Evolutionary conservation across 306 rosid species (phyloP).

Genomic region (Betula pendula): DNA sequence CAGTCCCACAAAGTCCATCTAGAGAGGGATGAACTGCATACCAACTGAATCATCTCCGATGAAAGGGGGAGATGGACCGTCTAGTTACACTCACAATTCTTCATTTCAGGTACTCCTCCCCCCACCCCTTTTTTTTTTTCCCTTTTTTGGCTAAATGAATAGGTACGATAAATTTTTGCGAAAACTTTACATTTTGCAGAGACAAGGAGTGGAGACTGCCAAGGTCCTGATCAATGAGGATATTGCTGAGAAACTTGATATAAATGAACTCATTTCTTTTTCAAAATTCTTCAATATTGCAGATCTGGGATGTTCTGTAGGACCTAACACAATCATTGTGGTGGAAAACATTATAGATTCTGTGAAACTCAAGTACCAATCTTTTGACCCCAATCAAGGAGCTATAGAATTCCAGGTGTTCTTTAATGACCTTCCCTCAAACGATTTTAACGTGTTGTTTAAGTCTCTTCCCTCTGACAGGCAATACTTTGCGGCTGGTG

Average conservation of each 20-base stretch:
- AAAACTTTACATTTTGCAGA: background rate
- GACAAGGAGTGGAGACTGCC: background rate
- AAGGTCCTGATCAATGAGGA: background rate
- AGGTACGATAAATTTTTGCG: background rate
- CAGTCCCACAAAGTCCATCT: background rate
- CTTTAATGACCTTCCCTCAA: slow-evolving; percentile 15
- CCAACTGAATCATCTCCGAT: background rate
- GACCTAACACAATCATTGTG: background rate
- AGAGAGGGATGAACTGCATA: background rate
- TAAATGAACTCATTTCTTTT: background rate
- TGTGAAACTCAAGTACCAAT: background rate
- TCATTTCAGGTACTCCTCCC: background rate
- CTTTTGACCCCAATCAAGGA: background rate
- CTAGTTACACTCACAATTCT: background rate
- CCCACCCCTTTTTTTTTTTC: background rate
- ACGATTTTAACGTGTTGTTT: slow-evolving; percentile 14
- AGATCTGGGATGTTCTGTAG: background rate
- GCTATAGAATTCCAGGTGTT: slow-evolving; percentile 4
- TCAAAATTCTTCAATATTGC: background rate
- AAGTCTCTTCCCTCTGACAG: background rate
- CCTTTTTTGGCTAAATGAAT: background rate
- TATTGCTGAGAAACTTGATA: background rate
- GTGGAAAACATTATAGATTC: background rate
- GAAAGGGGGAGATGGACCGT: background rate
- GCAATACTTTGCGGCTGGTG: background rate